These are phyloP conservation scores for Echinochloa phyllopogon DNA, from an alignment of 176 grass and related monocot species.

Conservation along the genomic window DNA sequence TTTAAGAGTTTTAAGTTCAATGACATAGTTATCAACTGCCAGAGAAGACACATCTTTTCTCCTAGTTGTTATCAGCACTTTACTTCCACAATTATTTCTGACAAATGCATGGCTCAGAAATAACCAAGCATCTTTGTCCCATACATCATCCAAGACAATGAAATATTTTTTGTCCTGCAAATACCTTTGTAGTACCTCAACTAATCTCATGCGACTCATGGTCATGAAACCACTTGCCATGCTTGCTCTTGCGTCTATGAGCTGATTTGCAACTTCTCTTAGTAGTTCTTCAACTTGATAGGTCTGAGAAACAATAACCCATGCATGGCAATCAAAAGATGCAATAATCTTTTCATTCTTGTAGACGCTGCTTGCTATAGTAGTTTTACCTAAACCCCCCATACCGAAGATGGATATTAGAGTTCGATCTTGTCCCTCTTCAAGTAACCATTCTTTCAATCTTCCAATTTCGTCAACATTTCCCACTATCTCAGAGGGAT, in stretches of 20 bases:
- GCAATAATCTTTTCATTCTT: conserved; percentile 7
- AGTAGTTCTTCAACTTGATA: conserved; percentile 39
- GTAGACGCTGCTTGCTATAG: conserved; percentile 32
- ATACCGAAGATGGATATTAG: conserved; percentile 42
- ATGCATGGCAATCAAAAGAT: conserved; percentile 25
- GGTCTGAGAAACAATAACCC: conserved; percentile 28
- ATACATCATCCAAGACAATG: conserved; percentile 44
- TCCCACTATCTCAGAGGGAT: conserved; percentile 35
- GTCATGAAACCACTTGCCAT: conserved; percentile 1
- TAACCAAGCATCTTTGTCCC: conserved; percentile 5
- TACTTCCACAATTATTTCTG: conserved; percentile 10
- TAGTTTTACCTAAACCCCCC: conserved; percentile 55
- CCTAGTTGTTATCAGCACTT: conserved; percentile 46
- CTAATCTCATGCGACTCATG: neutral
- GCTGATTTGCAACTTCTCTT: conserved; percentile 29
- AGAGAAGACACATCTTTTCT: conserved; percentile 11
- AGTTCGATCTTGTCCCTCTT: neutral
- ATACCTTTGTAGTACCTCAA: neutral
- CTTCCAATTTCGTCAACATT: conserved; percentile 10
- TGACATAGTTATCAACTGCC: neutral
- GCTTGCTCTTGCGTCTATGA: neutral
- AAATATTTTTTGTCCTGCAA: conserved; percentile 34
- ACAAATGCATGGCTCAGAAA: conserved; percentile 1
- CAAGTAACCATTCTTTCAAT: conserved; percentile 20
- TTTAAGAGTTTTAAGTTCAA: neutral